Base-by-base conservation (phyloP, 441 rosid species). In the Cnidoscolus chayamansa region DNA sequence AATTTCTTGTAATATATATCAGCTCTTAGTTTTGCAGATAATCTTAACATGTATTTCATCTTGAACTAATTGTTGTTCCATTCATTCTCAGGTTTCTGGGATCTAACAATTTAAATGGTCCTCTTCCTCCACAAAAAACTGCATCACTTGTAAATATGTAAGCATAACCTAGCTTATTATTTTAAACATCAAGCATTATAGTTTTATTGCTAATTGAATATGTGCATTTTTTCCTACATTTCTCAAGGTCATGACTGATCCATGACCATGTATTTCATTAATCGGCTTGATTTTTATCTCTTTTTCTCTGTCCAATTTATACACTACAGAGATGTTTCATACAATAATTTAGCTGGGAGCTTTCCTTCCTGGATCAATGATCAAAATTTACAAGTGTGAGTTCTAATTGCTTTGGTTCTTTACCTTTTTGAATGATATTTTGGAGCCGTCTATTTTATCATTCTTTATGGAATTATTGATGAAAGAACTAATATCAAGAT, bases 301-400 rank as follows among this genome's bases (percentile, higher is more conserved):
- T 35, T 69, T 31, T 9, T 50, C 15, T 8, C 20, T 57, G 54
- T 50, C 31, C n/a, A 63, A 25, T 68, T 40, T 67, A 4, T 72
- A 20, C 25, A 70, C 75, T 62, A 47, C 84, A 89, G 97, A 84
- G 97, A 91, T 84, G 80, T 91, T 69, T 89, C 97, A 1, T 88
- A 87, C 81, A 90, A 90, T 77, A 80, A 86, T 78, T 78, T 92
- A 79, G 64, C 51, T 3, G 97, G 95, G 50, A 83, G 7, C 79
- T 72, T 88, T 74, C 97, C 97, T 72, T 79, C 92, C 17, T 89
- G 93, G 93, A 74, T 85, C 70, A 78, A 37, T 67, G 68, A 54
- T 51, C 70, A 17, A 62, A 71, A 80, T 61, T 70, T 89, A 70
- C 86, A 79, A 73, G 69, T 89, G 92, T 89, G 80, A 71, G 90